Conservation (phyloP, 2,329 filamentous ascomycete genomes). For the Aspergillus arachidicola region DNA sequence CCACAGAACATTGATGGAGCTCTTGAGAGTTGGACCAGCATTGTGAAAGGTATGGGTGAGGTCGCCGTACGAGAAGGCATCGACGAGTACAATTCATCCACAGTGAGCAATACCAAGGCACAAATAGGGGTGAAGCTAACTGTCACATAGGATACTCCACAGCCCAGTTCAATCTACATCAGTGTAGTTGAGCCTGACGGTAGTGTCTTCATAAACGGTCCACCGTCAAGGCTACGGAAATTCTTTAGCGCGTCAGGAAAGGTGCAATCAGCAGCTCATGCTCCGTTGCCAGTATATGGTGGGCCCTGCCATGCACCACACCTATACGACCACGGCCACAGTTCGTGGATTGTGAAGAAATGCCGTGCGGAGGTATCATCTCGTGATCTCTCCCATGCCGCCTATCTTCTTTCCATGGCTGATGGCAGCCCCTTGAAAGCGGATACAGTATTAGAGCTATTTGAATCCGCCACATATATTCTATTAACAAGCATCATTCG, state of each 20-base stretch:
- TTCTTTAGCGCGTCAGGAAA: constrained; percentile 24
- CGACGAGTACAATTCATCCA: constrained; percentile 19
- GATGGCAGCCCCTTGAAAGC: not conserved
- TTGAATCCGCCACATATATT: not conserved
- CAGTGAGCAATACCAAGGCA: constrained; percentile 3
- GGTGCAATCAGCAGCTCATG: constrained; percentile 24
- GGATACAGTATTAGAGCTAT: not conserved
- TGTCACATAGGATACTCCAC: constrained; percentile 16
- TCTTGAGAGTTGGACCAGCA: constrained; percentile 30
- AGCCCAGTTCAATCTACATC: constrained; percentile 25
- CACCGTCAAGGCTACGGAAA: constrained; percentile 26
- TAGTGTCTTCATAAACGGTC: constrained; percentile 30
- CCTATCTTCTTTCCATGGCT: not conserved
- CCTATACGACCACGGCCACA: constrained; percentile 43
- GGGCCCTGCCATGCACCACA: constrained; percentile 46
- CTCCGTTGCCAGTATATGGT: constrained; percentile 29
- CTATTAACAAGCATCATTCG: not conserved
- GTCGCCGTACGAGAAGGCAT: constrained; percentile 29
- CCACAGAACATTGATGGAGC: constrained; percentile 27
- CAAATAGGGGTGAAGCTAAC: not conserved
- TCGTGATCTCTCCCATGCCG: not conserved
- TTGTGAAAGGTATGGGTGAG: constrained; percentile 22
- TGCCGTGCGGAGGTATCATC: not conserved
- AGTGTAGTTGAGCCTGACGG: constrained; percentile 23
- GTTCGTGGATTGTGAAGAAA: not conserved